These are phyloP conservation scores for Cryptomeria japonica DNA, from an alignment of 75 land plant species.

Conservation along the genomic window DNA sequence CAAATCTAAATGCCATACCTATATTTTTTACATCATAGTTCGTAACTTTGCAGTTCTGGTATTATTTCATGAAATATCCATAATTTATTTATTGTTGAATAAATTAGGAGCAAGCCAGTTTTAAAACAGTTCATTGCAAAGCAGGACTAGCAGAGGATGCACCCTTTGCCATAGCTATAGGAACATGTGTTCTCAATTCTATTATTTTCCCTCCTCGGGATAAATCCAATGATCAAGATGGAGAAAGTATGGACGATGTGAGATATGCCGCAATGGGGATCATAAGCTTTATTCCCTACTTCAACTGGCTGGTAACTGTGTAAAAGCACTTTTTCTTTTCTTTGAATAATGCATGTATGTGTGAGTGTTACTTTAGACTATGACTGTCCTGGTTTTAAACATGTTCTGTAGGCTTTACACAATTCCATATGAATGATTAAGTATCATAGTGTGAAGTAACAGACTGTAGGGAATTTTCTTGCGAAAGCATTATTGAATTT, in stretches of 20 bases:
- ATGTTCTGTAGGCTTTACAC: neutral
- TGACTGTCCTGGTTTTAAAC: neutral
- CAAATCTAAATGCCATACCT: neutral
- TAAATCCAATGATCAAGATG: slow-evolving; percentile 20
- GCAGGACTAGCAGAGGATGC: slow-evolving; percentile 71
- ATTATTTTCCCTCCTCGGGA: slow-evolving; percentile 43
- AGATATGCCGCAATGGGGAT: slow-evolving; percentile 81
- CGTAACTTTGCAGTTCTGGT: neutral
- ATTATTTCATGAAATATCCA: neutral
- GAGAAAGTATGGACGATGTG: slow-evolving; percentile 57
- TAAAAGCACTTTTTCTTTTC: neutral
- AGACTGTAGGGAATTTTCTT: neutral
- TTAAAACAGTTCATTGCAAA: slow-evolving; percentile 29
- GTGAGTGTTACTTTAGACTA: neutral
- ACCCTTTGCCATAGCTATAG: slow-evolving; percentile 77
- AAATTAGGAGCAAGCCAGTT: neutral
- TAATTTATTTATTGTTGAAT: slow-evolving; percentile 5
- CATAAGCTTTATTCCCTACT: slow-evolving; percentile 88
- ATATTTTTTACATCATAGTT: neutral
- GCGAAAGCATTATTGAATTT: neutral
- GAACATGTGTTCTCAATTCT: slow-evolving; percentile 74
- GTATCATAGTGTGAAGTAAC: neutral
- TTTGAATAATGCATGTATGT: neutral
- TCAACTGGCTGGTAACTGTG: slow-evolving; percentile 89
- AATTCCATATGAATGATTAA: neutral